These are phyloP conservation scores for Zelopaecilomyces penicillatus DNA, from an alignment of 2,329 filamentous ascomycete genomes.

Conservation along the genomic window DNA sequence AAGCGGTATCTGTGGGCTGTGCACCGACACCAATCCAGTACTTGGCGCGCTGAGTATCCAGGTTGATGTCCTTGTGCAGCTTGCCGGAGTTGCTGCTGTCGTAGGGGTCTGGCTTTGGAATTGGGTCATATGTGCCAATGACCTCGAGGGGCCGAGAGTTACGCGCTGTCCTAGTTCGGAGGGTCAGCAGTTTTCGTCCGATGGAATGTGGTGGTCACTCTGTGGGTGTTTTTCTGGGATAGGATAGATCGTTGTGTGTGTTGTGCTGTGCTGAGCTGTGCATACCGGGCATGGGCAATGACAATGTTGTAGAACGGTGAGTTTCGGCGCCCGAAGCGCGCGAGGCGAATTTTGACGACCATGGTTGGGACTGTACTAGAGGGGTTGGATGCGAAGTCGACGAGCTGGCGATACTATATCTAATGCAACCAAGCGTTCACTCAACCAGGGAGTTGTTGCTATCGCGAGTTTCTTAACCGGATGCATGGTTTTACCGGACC, in stretches of 20 bases:
- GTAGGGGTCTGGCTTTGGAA: slow-evolving; percentile 53
- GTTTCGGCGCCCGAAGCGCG: slow-evolving; percentile 84
- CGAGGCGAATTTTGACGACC: slow-evolving; percentile 90
- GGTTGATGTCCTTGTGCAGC: slow-evolving; percentile 82
- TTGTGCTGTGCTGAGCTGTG: background rate
- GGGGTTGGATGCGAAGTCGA: slow-evolving; percentile 16
- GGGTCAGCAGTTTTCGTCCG: background rate
- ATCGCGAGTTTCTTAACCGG: slow-evolving; percentile 18
- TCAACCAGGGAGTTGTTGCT: background rate
- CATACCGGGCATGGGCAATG: slow-evolving; percentile 77
- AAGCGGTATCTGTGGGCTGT: slow-evolving; percentile 83
- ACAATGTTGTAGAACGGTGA: slow-evolving; percentile 97
- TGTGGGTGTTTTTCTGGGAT: too few species aligned
- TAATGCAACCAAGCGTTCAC: too few species aligned
- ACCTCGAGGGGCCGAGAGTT: slow-evolving; percentile 90
- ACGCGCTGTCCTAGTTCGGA: slow-evolving; percentile 60
- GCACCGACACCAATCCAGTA: slow-evolving; percentile 98
- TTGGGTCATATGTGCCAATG: slow-evolving; percentile 67
- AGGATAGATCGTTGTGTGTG: too few species aligned
- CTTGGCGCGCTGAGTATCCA: slow-evolving; percentile 71
- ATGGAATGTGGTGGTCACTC: background rate
- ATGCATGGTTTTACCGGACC: slow-evolving; percentile 28
- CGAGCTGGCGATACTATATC: slow-evolving; percentile 4
- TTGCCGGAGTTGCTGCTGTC: slow-evolving; percentile 46
- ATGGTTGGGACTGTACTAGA: slow-evolving; percentile 36